A percentile compares a stretch with the other conserved stretches of the same genome.
Conservation (phyloP, 176 grass and related monocot species). For the Aegilops sharonensis region DNA sequence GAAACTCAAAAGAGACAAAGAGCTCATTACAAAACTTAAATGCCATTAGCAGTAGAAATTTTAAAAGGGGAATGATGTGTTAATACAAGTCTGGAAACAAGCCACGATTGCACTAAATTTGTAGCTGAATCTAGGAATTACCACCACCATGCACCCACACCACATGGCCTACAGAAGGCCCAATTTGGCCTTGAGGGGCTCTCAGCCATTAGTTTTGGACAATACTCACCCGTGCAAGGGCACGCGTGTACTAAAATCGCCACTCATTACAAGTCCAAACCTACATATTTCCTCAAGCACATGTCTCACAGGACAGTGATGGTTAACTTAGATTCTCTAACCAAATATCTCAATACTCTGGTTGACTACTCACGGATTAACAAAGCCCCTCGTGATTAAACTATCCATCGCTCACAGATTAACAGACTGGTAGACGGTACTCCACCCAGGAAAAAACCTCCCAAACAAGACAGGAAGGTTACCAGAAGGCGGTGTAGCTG, state of each 20-base stretch:
- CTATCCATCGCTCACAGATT: not conserved
- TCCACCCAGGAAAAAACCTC: not conserved
- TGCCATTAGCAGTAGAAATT: not conserved
- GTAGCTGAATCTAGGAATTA: not conserved
- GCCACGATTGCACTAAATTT: not conserved
- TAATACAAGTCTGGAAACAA: not conserved
- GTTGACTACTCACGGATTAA: not conserved
- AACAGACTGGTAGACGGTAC: not conserved
- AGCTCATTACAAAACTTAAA: not conserved
- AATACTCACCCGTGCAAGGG: not conserved
- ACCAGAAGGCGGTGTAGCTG: not conserved
- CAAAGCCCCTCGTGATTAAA: not conserved
- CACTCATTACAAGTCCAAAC: not conserved
- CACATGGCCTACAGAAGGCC: not conserved
- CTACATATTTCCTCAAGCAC: not conserved
- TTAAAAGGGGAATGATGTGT: not conserved
- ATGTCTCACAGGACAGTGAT: not conserved
- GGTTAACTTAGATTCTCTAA: not conserved
- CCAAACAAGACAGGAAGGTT: not conserved
- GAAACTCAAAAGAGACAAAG: slow-evolving; percentile 32
- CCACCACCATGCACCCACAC: not conserved
- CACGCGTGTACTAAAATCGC: not conserved
- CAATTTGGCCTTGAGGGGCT: not conserved
- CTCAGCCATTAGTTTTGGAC: not conserved
- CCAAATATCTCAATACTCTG: not conserved